Evolutionary conservation across 495 filamentous ascomycete species (phyloP).

Genomic region (Neurospora intermedia): DNA sequence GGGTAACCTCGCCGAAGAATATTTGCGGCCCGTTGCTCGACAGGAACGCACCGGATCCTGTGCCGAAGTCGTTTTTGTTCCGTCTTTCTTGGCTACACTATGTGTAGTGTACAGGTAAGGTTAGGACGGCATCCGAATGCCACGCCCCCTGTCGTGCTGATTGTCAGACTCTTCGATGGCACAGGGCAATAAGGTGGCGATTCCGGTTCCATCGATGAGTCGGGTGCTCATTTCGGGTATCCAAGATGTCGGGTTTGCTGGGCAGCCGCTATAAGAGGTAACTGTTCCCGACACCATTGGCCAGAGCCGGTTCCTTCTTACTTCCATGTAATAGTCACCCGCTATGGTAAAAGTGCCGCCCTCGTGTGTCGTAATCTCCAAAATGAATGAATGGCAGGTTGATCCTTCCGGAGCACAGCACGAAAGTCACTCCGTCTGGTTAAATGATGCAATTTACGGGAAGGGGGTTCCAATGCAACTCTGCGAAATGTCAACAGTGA

Average conservation of each 20-base stretch:
- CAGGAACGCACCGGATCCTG: neutral
- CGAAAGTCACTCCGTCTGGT: neutral
- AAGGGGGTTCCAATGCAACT: neutral
- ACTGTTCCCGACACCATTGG: neutral
- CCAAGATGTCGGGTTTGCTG: neutral
- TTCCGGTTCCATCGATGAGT: neutral
- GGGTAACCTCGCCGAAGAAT: too few species aligned
- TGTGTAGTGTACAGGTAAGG: too few species aligned
- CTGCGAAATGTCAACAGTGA: neutral
- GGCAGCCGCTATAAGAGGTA: neutral
- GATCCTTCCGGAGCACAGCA: neutral
- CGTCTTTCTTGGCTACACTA: neutral
- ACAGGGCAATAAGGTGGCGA: neutral
- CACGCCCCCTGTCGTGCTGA: neutral
- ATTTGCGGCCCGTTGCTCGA: neutral
- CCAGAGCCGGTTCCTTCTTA: neutral
- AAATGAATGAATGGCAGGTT: neutral
- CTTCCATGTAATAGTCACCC: neutral
- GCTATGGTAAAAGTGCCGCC: neutral
- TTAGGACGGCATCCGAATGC: neutral
- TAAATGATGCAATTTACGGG: neutral
- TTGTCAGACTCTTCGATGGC: neutral
- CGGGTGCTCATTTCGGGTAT: neutral
- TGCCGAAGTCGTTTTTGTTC: neutral
- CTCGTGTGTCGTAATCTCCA: neutral